Percentiles rank a stretch among this genome's conserved stretches.
phyloP scores from a whole-genome alignment of 306 rosid genomes.

The Bauhinia variegata region DNA sequence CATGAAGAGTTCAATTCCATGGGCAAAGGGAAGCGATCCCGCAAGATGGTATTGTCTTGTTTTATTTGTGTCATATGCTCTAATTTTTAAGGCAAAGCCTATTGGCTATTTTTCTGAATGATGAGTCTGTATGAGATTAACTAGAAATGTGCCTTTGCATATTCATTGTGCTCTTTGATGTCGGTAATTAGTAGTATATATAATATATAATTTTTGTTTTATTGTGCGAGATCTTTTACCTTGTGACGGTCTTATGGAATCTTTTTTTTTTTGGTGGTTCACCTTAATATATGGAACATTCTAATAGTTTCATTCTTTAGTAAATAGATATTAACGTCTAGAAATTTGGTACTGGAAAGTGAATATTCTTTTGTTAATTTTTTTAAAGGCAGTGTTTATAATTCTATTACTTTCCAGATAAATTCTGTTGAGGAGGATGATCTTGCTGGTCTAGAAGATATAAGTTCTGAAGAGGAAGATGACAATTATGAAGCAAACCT shows the following conservation, averaged over 20 bases:
- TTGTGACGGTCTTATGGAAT: background rate
- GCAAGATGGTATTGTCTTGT: slow-evolving; percentile 70
- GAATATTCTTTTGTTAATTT: background rate
- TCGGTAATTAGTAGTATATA: background rate
- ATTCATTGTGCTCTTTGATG: slow-evolving; percentile 24
- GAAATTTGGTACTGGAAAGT: slow-evolving; percentile 14
- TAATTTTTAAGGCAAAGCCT: slow-evolving; percentile 11
- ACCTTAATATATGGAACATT: background rate
- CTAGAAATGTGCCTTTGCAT: slow-evolving; percentile 6
- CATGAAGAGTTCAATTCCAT: slow-evolving; percentile 83
- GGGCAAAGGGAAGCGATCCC: slow-evolving; percentile 97
- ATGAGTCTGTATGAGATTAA: slow-evolving; percentile 27
- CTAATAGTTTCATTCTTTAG: background rate
- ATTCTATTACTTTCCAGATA: slow-evolving; percentile 59
- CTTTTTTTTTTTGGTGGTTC: background rate
- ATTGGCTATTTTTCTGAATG: slow-evolving; percentile 16
- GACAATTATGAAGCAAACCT: slow-evolving; percentile 94
- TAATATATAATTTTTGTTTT: background rate
- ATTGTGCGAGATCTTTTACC: background rate
- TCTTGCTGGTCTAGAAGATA: slow-evolving; percentile 97
- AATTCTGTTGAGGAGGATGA: slow-evolving; percentile 98
- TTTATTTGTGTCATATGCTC: slow-evolving; percentile 18
- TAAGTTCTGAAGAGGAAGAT: slow-evolving; percentile 94
- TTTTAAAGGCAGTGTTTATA: slow-evolving; percentile 21
- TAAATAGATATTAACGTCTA: slow-evolving; percentile 10